A percentile compares a stretch with the other conserved stretches of the same genome.
phyloP scores from a whole-genome alignment of 23 red algal genomes.

The Gracilaria caudata region DNA sequence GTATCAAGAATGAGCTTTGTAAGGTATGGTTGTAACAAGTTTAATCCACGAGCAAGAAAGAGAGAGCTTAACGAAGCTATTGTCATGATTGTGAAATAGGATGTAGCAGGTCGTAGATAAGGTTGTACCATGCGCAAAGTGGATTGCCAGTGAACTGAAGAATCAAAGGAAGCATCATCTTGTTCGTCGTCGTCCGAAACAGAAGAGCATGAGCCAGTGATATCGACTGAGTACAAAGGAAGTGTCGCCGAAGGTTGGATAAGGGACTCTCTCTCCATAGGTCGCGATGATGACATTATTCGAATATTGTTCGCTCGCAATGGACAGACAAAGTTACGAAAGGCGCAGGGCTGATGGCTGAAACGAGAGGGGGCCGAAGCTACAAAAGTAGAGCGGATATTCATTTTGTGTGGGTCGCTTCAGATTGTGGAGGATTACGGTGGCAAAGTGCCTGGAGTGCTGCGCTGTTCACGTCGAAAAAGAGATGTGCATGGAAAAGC shows the following conservation, averaged over 20 bases:
- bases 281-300: background rate
- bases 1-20: constrained; percentile 14
- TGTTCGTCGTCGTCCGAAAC: background rate
- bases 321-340: background rate
- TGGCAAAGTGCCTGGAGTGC: no score
- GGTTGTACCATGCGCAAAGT: background rate
- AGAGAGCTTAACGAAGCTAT: background rate
- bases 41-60: background rate
- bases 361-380: constrained; percentile 6
- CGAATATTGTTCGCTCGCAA: background rate
- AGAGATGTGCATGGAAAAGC: background rate
- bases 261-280: background rate
- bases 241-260: background rate
- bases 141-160: constrained; percentile 2
- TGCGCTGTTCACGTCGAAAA: background rate
- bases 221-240: background rate
- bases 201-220: background rate
- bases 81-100: background rate
- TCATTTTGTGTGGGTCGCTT: background rate
- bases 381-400: background rate
- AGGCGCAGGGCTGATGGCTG: background rate
- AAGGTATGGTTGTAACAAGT: constrained; percentile 4
- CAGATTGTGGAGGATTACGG: background rate
- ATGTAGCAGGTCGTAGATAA: constrained; percentile 1
- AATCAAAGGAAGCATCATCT: background rate